Evolutionary conservation across 2,329 filamentous ascomycete genomes (phyloP), one percentile per base, ranked within the genome.

Genomic region (Capronia coronata): DNA sequence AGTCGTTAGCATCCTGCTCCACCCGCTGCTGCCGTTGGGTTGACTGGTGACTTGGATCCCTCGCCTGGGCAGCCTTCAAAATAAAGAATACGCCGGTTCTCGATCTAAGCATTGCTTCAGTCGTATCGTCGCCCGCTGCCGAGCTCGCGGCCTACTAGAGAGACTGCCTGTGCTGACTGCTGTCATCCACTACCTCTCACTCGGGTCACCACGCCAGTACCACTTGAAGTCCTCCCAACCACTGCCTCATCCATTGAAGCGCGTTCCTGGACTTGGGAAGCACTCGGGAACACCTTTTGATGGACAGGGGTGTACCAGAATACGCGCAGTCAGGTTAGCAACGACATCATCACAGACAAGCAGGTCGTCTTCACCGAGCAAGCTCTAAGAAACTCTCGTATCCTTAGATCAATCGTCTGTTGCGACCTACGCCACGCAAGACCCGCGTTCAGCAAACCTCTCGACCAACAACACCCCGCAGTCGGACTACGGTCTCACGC

Each of bases 291-390:
- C 46, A 48, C 44, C 43, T 50, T 41, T 61, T 59, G 48, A 78
- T 79, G 75, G 75, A 79, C 70, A 74, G 75, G 70, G 71, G 75
- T 77, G 77, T 80, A 67, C 72, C 82, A 74, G 84, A 87, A 71
- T 89, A 86, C 75, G 80, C 84, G 80, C 84, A 88, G 80, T 81
- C 84, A 87, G 85, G 84, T 88, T 87, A 87, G 84, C 82, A 67
- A 77, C 69, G 29, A 19, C 82, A 81, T 73, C 77, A 79, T 68
- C 75, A 73, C 76, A 75, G 19, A 25, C 70, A 77, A 76, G 71
- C 77, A 74, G 74, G 76, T 80, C 75, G 73, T 49, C 45, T 46
- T 44, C 16, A 16, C 37, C 40, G 51, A 59, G 27, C 59, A 52
- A 42, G 23, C 54, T 54, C 56, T 61, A 46, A 57, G 45, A 55